Evolutionary conservation across 495 filamentous ascomycete genomes (phyloP), one percentile per base, ranked within the genome.

Genomic region (Coniosporium apollinis): DNA sequence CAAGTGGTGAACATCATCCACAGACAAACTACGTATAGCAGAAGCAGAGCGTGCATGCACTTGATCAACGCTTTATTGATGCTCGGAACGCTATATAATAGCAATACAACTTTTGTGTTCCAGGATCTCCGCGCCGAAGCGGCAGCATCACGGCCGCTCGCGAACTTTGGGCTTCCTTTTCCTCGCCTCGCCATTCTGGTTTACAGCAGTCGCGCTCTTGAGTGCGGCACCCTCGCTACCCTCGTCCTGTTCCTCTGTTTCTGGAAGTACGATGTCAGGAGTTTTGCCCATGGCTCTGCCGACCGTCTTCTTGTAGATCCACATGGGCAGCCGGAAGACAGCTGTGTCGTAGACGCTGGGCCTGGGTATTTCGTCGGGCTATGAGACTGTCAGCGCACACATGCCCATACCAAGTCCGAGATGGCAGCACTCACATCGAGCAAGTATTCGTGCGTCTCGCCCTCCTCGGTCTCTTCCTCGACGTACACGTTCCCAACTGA

Each of bases 401-500:
- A n/a, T n/a, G n/a, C n/a, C n/a, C n/a, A n/a, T n/a, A n/a, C n/a
- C n/a, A n/a, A n/a, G n/a, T n/a, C n/a, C 15, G 10, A 11, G 31
- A 8, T 11, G n/a, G 6, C 25, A 13, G 6, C 32, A 65, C 73
- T 57, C 55, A 79, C 69, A 49, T 96, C 86, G 33, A 97, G 70
- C 45, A 92, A 55, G 50, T 72, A 91, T 51, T 96, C 85, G 33
- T 76, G 67, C 9, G 65, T 68, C 18, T 81, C 70, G 22, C 89
- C 91, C 5, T 94, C 79, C 48, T 87, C 84, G 19, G 78, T 78
- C 45, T 79, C 74, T 42, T 93, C 81, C 49, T 94, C 83, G 10
- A 97, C 62, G 55, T 78, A 97, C 17, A 97, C 89, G 50, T 91
- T 83, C 5, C 89, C 89, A 13, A 74, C 60, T 0, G 80, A 80